Percentiles rank a stretch among this genome's conserved stretches.
Conservation (phyloP, 148 eudicot species). For the Nepenthes mirabilis region DNA sequence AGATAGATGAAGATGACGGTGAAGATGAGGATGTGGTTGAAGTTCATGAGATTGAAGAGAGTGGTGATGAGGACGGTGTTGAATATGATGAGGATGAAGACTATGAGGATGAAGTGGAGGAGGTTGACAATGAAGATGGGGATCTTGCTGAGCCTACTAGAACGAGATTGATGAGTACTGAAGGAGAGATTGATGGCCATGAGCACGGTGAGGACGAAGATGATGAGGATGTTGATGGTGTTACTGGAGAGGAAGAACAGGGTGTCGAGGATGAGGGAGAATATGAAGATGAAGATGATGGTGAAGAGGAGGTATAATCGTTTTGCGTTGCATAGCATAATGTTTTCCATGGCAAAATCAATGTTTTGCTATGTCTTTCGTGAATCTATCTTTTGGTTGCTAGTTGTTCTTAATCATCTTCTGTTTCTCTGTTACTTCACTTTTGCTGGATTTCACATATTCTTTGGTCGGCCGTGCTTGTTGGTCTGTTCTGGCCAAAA, state of each 20-base stretch:
- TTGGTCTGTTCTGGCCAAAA: too few species aligned
- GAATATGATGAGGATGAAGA: slow-evolving; percentile 39
- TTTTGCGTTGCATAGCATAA: not conserved
- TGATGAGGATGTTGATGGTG: slow-evolving; percentile 71
- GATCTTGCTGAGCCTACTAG: slow-evolving; percentile 29
- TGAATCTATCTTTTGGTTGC: too few species aligned
- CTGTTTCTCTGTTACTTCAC: too few species aligned
- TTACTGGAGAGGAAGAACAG: slow-evolving; percentile 62
- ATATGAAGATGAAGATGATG: slow-evolving; percentile 33
- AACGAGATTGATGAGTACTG: slow-evolving; percentile 52
- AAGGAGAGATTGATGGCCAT: slow-evolving; percentile 23
- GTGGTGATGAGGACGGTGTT: slow-evolving; percentile 33
- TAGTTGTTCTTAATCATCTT: too few species aligned
- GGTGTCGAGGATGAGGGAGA: slow-evolving; percentile 32
- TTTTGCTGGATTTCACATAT: too few species aligned
- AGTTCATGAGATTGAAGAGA: slow-evolving; percentile 26
- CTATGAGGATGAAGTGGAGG: slow-evolving; percentile 41
- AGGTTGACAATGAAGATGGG: slow-evolving; percentile 42
- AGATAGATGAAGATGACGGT: slow-evolving; percentile 28
- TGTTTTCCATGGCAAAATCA: not conserved
- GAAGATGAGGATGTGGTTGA: slow-evolving; percentile 38
- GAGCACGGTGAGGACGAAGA: slow-evolving; percentile 21
- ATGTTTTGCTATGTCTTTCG: too few species aligned
- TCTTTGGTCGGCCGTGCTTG: too few species aligned
- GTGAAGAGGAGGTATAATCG: slow-evolving; percentile 40